Evolutionary conservation across 495 filamentous ascomycete genomes (phyloP), one percentile per base, ranked within the genome.

Genomic region (Hypoxylon lienhwacheense): DNA sequence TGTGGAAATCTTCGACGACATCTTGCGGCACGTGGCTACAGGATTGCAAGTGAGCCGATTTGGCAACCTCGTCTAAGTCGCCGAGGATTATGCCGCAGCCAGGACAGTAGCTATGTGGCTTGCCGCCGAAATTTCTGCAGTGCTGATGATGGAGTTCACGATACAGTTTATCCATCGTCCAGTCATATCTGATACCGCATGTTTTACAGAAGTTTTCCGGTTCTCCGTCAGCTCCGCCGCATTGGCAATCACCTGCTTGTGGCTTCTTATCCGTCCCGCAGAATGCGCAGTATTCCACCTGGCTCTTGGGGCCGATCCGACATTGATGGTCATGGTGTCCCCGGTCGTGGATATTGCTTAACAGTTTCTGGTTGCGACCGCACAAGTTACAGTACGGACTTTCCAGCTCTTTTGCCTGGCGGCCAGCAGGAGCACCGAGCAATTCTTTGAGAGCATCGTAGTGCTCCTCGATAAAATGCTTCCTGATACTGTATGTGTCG

Each of bases 381-480:
- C 69, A 68, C 22, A 52, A 51, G 17, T 64, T 11, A 21, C 67
- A 70, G 25, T 49, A 63, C 24, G 61, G 8, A 20, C 4, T 7
- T 5, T 8, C 17, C 55, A 41, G 24, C 47, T 28, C 34, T 47
- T 8, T 47, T 8, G 32, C 2, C 24, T 14, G 19, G 10, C 26
- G 17, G 11, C 20, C 8, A 7, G 2, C n/a, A 11, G 45, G 14
- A 14, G 5, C 16, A 0, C 16, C 45, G 35, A 33, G 16, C 4
- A 24, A 2, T 11, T 34, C 12, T 19, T 37, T 26, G 20, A 65
- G 11, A 39, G 56, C 47, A 8, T 35, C 10, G 19, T 53, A 32
- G 55, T 76, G 73, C 14, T 33, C 58, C 2, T 61, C 48, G 5
- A 32, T 16, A 10, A 75, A 63, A 31, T 76, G 73, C 8, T 53